Evolutionary conservation across 768 basidiomycete species (phyloP).

Genomic region (Naganishia kalamii): DNA sequence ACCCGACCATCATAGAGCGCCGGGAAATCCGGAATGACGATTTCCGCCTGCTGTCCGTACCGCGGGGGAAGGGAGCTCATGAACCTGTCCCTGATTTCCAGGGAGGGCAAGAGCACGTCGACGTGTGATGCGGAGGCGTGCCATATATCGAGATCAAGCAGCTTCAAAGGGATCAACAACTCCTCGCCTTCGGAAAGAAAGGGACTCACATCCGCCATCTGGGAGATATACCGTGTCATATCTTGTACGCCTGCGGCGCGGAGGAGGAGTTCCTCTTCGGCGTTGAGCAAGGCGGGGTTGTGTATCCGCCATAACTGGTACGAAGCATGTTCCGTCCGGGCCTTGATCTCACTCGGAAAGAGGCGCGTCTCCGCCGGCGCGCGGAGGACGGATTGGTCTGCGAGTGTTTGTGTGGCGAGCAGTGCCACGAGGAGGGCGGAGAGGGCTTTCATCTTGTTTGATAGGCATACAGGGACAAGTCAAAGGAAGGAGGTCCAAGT

Average conservation of each 20-base stretch:
- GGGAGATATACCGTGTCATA: conserved; percentile 3
- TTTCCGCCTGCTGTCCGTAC: not conserved
- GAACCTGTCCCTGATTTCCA: not conserved
- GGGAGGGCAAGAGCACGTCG: conserved; percentile 32
- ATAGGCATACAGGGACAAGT: no score
- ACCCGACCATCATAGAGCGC: not conserved
- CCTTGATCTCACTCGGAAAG: conserved; percentile 6
- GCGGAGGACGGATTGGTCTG: not conserved
- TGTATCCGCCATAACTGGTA: conserved; percentile 10
- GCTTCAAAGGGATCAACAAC: not conserved
- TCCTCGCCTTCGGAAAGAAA: not conserved
- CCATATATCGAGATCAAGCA: conserved; percentile 43
- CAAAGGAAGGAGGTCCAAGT: no score
- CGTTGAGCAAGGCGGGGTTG: not conserved
- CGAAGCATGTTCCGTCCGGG: not conserved
- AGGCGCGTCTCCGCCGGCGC: not conserved
- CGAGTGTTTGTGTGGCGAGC: not conserved
- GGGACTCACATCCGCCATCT: conserved; percentile 9
- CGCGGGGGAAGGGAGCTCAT: not conserved
- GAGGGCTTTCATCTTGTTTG: not conserved
- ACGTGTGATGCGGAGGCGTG: conserved; percentile 28
- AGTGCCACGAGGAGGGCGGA: not conserved
- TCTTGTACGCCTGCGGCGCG: not conserved
- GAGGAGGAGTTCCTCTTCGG: not conserved
- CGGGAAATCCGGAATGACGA: not conserved